A percentile compares a stretch with the other conserved stretches of the same genome.
These are phyloP conservation scores for Ascochyta viciae-villosae DNA, from an alignment of 2,329 filamentous ascomycete genomes.

Conservation along the genomic window DNA sequence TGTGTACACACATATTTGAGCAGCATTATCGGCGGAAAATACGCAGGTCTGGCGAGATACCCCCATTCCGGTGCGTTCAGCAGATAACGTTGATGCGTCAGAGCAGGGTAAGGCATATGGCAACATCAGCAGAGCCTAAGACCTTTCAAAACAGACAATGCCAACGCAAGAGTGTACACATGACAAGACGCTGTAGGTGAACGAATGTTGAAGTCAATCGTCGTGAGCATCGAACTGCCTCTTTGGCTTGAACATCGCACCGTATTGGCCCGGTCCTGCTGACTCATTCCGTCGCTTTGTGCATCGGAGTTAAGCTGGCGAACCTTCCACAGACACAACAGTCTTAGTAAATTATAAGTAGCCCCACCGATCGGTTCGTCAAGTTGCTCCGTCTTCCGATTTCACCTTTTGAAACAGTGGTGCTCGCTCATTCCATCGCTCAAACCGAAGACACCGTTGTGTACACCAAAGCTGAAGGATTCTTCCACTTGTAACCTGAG, in stretches of 20 bases:
- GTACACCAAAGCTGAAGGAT: neutral
- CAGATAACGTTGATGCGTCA: too few relatives aligned
- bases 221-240: neutral
- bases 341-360: neutral
- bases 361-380: neutral
- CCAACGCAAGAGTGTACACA: neutral
- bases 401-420: neutral
- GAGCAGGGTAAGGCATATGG: too few relatives aligned
- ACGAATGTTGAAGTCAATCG: neutral
- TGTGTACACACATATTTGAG: too few relatives aligned
- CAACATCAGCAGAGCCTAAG: neutral
- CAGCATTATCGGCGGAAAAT: too few relatives aligned
- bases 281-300: neutral
- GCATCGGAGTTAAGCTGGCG: conserved; percentile 2
- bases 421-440: neutral
- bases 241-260: neutral
- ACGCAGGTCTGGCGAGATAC: too few relatives aligned
- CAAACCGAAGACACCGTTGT: neutral
- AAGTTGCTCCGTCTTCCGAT: neutral
- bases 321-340: neutral
- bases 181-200: neutral
- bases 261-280: neutral
- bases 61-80: too few relatives aligned
- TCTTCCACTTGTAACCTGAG: neutral
- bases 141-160: neutral